Base-by-base conservation (phyloP, 2,329 filamentous ascomycete genomes). In the Apiospora phragmitis region DNA sequence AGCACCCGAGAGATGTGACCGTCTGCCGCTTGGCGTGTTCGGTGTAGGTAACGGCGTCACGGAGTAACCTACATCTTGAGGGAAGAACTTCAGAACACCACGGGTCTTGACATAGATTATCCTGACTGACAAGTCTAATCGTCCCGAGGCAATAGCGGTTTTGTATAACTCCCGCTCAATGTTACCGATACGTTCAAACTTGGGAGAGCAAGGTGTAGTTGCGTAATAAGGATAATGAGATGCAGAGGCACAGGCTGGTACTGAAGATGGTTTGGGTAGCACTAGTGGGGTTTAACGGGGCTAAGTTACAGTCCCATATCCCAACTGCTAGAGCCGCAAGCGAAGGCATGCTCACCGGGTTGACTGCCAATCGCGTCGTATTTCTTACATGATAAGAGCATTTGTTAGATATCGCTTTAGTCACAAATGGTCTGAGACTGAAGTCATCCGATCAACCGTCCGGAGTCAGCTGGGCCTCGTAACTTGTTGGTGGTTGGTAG, bases 341-440 rank as follows among this genome's bases (percentile, higher is more conserved):
- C 55, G 16, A 62, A 62, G 9, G 38, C 55, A n/a, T 9, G n/a
- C 29, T n/a, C 51, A 1, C 26, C 18, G n/a, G 29, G 29, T 18
- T n/a, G 12, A 26, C 2, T 35, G 16, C 29, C 29, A 35, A 35
- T 35, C 29, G 8, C 18, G 55, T 38, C 29, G 55, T 62, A 62
- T 12, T 38, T 12, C 32, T 62, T 62, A 62, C 55, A 38, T 62
- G 55, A 62, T 38, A 62, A 62, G 55, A 62, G 55, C 55, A 62
- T n/a, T 18, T 0, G 4, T 32, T 12, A n/a, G 2, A 16, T 18
- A 6, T 5, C 21, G 14, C 4, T 62, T 62, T 62, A 38, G 55
- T 62, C 55, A 62, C 55, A 5, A 6, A 38, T 62, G 55, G 29
- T n/a, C 55, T 14, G 32, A 38, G 55, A 38, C 11, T 62, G 55